Evolutionary conservation across 169 alveolate species (phyloP), one percentile per base, ranked within the genome.

Genomic region (Plasmodium cynomolgi): DNA sequence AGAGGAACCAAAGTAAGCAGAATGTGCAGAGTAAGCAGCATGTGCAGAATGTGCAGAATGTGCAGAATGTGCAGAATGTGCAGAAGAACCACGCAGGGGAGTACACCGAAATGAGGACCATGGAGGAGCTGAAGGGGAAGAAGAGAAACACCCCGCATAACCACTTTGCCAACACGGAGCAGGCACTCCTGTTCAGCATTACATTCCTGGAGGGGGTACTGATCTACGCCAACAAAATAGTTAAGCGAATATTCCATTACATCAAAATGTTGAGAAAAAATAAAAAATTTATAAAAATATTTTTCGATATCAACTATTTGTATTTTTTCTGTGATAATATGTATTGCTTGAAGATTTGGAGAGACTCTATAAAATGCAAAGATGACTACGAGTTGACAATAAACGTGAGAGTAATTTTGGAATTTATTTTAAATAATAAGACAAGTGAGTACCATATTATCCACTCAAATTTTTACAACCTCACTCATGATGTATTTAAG

Each of bases 401-500:
- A 80, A 90, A 90, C 82, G 84, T 81, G n/a, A 90, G 73, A 15
- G 83, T 90, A 0, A 90, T 90, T 23, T 26, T 90, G 20, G 91
- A 90, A 41, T 81, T 37, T n/a, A 90, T 90, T 15, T 41, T 90
- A 1, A 71, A 80, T 47, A 90, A 81, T 31, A 58, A 81, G 9
- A 90, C 41, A 8, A 81, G 84, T 68, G 94, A 90, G 20, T 90
- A 71, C 54, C 91, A 90, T 11, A 80, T 90, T 6, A 23, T 90
- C 56, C 94, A 80, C 26, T 90, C 91, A 0, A 81, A 90, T 68
- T 90, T 90, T 58, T 90, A 81, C 23, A 79, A 74, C 34, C 11
- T 90, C 9, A 62, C 94, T 3, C 94, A 90, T 62, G 84, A 90
- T 81, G 26, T 90, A 1, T 90, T 90, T 90, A 90, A 90, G 58